These are phyloP conservation scores for Cinchona pubescens DNA, from an alignment of 257 asterid species.

Conservation along the genomic window DNA sequence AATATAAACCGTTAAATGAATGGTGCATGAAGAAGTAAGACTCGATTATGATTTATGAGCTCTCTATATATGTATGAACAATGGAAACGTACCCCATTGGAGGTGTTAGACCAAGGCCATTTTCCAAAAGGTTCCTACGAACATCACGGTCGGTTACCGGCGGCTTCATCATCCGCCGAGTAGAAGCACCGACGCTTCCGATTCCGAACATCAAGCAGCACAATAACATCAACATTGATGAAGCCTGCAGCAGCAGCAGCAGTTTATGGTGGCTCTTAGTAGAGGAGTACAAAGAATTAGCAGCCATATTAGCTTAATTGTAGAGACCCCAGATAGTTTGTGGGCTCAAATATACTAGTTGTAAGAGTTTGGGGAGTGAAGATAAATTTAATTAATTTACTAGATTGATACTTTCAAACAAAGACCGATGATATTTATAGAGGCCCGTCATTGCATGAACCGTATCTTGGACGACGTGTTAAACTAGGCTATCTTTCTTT, in stretches of 20 bases:
- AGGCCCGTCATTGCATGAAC: constrained; percentile 16
- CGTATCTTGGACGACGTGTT: background rate
- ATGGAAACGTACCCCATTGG: constrained; percentile 87
- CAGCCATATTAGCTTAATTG: background rate
- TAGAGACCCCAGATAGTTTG: background rate
- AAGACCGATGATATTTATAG: background rate
- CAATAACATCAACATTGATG: background rate
- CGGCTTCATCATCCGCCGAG: constrained; percentile 12
- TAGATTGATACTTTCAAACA: no score
- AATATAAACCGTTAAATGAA: no score
- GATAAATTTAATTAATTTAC: no score
- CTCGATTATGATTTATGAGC: no score
- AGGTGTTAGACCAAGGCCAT: constrained; percentile 73
- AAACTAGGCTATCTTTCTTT: background rate
- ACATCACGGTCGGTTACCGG: background rate
- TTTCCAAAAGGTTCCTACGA: constrained; percentile 37
- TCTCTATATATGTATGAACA: no score
- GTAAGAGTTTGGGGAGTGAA: no score
- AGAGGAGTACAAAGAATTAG: background rate
- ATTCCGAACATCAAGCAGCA: background rate
- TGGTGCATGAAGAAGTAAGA: no score
- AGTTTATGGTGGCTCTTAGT: background rate
- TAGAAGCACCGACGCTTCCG: constrained; percentile 3
- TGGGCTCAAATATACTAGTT: no score
- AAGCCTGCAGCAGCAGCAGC: background rate